These are phyloP conservation scores for sunflower (Helianthus annuus) DNA, from an alignment of 129 eudicot genomes.

Conservation along the genomic window DNA sequence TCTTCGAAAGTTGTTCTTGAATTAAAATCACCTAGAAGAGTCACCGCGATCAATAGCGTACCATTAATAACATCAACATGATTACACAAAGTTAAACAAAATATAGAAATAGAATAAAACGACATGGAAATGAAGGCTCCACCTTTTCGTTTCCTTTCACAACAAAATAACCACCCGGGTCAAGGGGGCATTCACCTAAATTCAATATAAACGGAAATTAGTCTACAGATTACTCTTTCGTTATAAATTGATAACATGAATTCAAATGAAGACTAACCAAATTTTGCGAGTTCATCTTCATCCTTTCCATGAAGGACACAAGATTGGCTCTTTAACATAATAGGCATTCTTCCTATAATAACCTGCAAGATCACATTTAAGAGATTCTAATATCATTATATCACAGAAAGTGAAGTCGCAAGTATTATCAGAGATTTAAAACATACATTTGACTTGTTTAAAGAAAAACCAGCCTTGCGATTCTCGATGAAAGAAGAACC, in stretches of 20 bases:
- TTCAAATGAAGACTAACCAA: slow-evolving; percentile 45
- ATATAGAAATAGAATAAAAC: no score
- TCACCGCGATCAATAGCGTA: slow-evolving; percentile 22
- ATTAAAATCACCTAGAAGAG: slow-evolving; percentile 78
- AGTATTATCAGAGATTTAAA: slow-evolving; percentile 13
- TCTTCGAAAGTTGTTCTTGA: slow-evolving; percentile 96
- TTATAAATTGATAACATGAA: slow-evolving; percentile 10
- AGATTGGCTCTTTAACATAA: slow-evolving; percentile 73
- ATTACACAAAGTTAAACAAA: not conserved
- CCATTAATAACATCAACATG: slow-evolving; percentile 3
- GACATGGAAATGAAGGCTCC: not conserved
- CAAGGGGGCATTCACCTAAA: slow-evolving; percentile 98
- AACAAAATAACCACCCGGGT: slow-evolving; percentile 92
- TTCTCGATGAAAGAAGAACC: slow-evolving; percentile 52
- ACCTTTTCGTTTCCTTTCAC: slow-evolving; percentile 97
- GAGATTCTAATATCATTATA: slow-evolving; percentile 10
- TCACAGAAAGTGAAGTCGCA: slow-evolving; percentile 14
- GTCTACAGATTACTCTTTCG: not conserved
- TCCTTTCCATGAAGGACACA: slow-evolving; percentile 79
- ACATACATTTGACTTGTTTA: slow-evolving; percentile 28
- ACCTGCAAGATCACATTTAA: slow-evolving; percentile 45
- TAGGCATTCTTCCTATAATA: slow-evolving; percentile 79
- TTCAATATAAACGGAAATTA: not conserved
- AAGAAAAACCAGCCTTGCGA: slow-evolving; percentile 37
- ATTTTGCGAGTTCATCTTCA: slow-evolving; percentile 83